Base-by-base conservation (phyloP, 2,329 filamentous ascomycete species). In the Xylariaceae sp. region DNA sequence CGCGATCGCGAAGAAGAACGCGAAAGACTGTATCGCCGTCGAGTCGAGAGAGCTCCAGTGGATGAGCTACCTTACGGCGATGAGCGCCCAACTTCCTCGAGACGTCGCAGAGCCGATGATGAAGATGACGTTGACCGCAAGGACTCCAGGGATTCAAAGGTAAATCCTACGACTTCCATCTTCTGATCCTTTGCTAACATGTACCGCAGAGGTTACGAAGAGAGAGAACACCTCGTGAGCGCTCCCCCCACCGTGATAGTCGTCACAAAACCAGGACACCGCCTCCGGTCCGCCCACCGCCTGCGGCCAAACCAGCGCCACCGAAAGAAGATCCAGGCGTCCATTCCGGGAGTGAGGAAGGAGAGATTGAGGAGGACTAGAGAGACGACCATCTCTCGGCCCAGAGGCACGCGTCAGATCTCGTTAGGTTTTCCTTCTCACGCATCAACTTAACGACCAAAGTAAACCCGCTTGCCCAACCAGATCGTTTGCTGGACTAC, bases 21-120 rank as follows among this genome's bases (percentile, higher is more conserved):
- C 35, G 92, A 96, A 61, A 78, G 87, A 39, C 70, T 83, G 33
- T 95, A 94, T 59, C 80, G 87, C 37, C 84, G 89, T 47, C 86
- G 86, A 38, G 56, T 65, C 39, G 59, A 60, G 27, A 62, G 82
- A 48, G 81, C 83, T 47, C 80, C 80, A 47, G 79, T 87, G 41
- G 88, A 93, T 51, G 88, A 94, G 57, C 73, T 96, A 38, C 89
- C 93, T 52, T 95, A 95, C 57, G 88, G 90, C 40, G 87, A 90
- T 58, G 67, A 82, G 59, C 65, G 72, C 48, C 63, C 83, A 62
- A 56, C 75, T 61, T 60, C 65, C 44, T 72, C 83, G 50, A 77
- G 87, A 54, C 78, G 89, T 42, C 77, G 88, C 39, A 78, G 86
- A 45, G 79, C 80, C 42, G 85, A 88, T 39, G 86, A 85, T 44